phyloP scores from a whole-genome alignment of 2,329 filamentous ascomycete species.

The Beauveria asiatica region DNA sequence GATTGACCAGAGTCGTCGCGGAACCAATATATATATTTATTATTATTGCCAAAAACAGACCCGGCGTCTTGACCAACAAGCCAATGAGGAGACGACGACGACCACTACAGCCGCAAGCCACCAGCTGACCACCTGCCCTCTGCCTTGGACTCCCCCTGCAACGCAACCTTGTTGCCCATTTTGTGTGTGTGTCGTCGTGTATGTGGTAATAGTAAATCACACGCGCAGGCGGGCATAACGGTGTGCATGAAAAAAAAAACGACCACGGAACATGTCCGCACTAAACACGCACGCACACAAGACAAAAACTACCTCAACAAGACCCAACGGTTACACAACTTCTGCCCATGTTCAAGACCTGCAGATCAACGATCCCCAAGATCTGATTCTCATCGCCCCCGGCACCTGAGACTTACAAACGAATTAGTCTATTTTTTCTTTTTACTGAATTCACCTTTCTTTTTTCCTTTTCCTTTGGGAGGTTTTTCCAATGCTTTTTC shows the following conservation, averaged over 20 bases:
- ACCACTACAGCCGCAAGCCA: not conserved
- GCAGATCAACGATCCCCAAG: not conserved
- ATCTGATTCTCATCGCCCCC: not conserved
- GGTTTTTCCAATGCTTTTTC: not conserved
- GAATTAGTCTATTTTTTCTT: not conserved
- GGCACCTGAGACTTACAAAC: too few relatives aligned
- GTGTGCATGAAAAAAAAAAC: too few relatives aligned
- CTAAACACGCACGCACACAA: not conserved
- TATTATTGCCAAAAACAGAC: not conserved
- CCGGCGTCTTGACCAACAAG: not conserved
- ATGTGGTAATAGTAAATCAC: not conserved
- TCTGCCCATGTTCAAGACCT: not conserved
- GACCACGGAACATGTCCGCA: too few relatives aligned
- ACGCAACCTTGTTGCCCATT: too few relatives aligned
- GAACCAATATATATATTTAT: too few relatives aligned
- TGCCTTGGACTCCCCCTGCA: too few relatives aligned
- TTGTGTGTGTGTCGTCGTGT: not conserved
- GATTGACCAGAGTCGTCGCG: too few relatives aligned
- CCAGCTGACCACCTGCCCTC: not conserved
- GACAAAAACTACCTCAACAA: not conserved
- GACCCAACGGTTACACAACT: not conserved
- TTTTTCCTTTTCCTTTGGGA: not conserved
- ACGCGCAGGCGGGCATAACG: too few relatives aligned
- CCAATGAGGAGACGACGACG: not conserved
- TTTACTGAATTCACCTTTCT: not conserved